Base-by-base conservation (phyloP, 148 eudicot genomes). In the Linanthus parryae region DNA sequence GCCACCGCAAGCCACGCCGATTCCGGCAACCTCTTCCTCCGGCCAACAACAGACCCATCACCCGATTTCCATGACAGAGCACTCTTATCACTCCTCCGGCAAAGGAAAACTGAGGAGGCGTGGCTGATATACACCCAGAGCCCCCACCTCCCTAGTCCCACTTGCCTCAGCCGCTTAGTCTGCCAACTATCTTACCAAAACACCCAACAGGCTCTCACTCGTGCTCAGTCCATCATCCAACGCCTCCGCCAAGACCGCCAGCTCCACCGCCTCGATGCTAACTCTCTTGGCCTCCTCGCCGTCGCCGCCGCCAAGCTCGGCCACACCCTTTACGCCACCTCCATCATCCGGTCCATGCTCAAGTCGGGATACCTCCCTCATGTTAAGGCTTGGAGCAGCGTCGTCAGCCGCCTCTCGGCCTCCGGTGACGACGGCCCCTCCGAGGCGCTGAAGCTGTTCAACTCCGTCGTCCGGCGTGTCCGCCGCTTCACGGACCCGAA, bases 311-410 rank as follows among this genome's bases (percentile, higher is more conserved):
- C 86, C 23, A 87, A 82, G 56, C 49, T 72, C 25, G 88, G 94
- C 12, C 85, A 88, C 50, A 74, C 78, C 21, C 90, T 66, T 17
- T 88, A 88, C 50, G 88, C 96, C 48, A 40, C 73, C 44, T 77
- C 91, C 13, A 27, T 92, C n/a, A 59, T 92, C 37, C 87, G 75
- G 66, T 92, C 85, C 31, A 92, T 92, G 99, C 78, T 92, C 0
- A 59, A 59, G 14, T 92, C 94, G 1, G 84, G 86, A 8, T 84
- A 87, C 50, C 68, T 92, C 11, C 99, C 99, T 5, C 96, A 92
- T 57, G 88, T 92, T 41, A 92, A 92, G 73, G 94, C 96, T 1
- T 92, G 96, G 99, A 84, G 91, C 51, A 76, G 96, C 26, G 96
- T 85, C 31, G 79, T 88, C 5, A 84, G 96, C 68, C 68, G 76